Evolutionary conservation across 116 monocot genomes (phyloP).

Genomic region (Posidonia oceanica): DNA sequence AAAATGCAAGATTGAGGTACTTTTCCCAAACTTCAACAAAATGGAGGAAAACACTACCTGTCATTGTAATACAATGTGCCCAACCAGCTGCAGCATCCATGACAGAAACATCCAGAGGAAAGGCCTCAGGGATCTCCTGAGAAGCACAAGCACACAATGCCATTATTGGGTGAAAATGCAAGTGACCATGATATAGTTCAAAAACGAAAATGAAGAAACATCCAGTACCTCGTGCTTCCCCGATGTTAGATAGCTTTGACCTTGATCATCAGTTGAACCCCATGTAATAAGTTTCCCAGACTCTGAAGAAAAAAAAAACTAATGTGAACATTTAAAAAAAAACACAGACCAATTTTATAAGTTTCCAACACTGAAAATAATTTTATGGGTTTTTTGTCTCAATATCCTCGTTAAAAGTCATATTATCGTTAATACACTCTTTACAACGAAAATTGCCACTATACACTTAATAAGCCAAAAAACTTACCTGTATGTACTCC

Average conservation of each 20-base stretch:
- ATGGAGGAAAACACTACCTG: constrained; percentile 38
- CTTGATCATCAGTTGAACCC: constrained; percentile 87
- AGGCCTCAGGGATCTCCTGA: constrained; percentile 81
- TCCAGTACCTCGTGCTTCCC: constrained; percentile 90
- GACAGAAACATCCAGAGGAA: constrained; percentile 58
- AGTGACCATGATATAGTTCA: too few species aligned
- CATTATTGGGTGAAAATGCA: too few species aligned
- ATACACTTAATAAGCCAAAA: too few species aligned
- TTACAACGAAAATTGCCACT: too few species aligned
- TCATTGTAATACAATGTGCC: constrained; percentile 89
- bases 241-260: constrained; percentile 83
- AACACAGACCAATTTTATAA: not conserved
- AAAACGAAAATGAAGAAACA: not conserved
- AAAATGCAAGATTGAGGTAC: too few species aligned
- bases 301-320: constrained; percentile 28
- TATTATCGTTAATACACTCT: too few species aligned
- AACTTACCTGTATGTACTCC: too few species aligned
- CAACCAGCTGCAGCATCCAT: constrained; percentile 86
- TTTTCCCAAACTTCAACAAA: not conserved
- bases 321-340: not conserved
- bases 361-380: not conserved
- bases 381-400: too few species aligned
- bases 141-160: too few species aligned
- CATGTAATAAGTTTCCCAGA: constrained; percentile 87
- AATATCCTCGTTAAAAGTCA: too few species aligned